Evolutionary conservation across 257 asterid genomes (phyloP), one percentile per base, ranked within the genome.

Genomic region (Jasminum sambac): DNA sequence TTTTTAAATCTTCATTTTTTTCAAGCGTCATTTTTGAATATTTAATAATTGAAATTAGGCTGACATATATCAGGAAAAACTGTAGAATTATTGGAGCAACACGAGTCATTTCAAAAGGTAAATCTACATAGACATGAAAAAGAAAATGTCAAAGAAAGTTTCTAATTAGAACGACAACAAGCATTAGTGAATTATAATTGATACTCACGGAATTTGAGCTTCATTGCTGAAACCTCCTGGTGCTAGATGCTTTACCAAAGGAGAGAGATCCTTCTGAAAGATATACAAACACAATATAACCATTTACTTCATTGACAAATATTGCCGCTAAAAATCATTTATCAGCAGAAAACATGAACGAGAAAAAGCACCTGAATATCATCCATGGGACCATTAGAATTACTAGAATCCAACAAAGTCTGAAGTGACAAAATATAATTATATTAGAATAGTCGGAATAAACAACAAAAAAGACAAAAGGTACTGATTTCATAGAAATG

Each of bases 221-320:
- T 70, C 90, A 74, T 70, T 74, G 24, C 57, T 81, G 74, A 75
- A 78, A 23, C 74, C 55, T 71, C 67, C 78, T 4, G 95, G 98
- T 38, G 87, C 84, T 84, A 95, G 74, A 78, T 87, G 94, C 84
- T 83, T 89, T 74, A 95, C 94, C 72, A 95, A 75, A 72, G 99
- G 96, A 72, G 97, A 95, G 37, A 95, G 96, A 78, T 95, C 97
- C 74, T 30, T 80, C 99, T 95, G 83, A 25, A 79, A 75, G 2
- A 46, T 19, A 72, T 66, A 62, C 43, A 66, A 78, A 66, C 36
- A 73, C 26, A 68, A 69, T 48, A 21, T 57, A 76, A 76, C 34
- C 62, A 67, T 23, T 76, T 73, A 34, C 72, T 46, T 64, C 36
- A 42, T 43, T 58, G 44, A 46, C 62, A 70, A 38, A 30, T 36